These are phyloP conservation scores for Nothophaeocryptopus gaeumannii DNA, from an alignment of 2,329 filamentous ascomycete genomes.

Conservation along the genomic window DNA sequence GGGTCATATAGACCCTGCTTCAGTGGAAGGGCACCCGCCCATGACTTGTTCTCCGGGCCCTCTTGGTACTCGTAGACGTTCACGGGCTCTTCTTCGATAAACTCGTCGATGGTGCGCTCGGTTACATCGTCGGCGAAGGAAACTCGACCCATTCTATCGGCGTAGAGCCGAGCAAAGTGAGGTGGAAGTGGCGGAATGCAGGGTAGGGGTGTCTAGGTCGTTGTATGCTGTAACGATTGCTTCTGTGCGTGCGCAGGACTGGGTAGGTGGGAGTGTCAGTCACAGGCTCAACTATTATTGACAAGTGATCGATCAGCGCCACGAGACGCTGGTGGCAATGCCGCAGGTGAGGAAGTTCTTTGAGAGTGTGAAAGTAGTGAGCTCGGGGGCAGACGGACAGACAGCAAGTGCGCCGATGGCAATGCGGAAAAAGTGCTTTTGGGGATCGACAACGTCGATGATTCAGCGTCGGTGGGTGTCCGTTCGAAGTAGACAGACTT, in stretches of 20 bases:
- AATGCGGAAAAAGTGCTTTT: too few relatives aligned
- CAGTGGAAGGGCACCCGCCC: slow-evolving; percentile 92
- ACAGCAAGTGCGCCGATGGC: too few relatives aligned
- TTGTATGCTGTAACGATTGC: slow-evolving; percentile 3
- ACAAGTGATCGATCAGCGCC: slow-evolving; percentile 6
- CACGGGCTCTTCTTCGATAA: slow-evolving; percentile 54
- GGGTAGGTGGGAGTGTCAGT: not conserved
- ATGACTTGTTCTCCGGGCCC: slow-evolving; percentile 75
- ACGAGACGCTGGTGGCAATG: slow-evolving; percentile 9
- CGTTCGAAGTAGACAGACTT: too few relatives aligned
- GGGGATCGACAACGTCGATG: too few relatives aligned
- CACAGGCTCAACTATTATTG: not conserved
- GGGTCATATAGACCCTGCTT: slow-evolving; percentile 99
- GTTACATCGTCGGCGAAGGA: slow-evolving; percentile 52
- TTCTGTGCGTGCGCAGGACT: slow-evolving; percentile 1
- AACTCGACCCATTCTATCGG: slow-evolving; percentile 56
- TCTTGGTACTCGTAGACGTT: slow-evolving; percentile 80
- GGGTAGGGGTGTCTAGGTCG: slow-evolving; percentile 4
- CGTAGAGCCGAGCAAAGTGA: slow-evolving; percentile 45
- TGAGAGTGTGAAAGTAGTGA: not conserved
- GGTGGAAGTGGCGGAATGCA: slow-evolving; percentile 4
- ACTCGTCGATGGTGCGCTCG: slow-evolving; percentile 41
- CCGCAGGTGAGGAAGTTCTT: not conserved
- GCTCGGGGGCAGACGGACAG: too few relatives aligned
- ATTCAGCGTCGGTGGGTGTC: too few relatives aligned